Evolutionary conservation across 2,329 filamentous ascomycete species (phyloP), one percentile per base, ranked within the genome.

Genomic region (Aspergillus oerlinghausenensis): DNA sequence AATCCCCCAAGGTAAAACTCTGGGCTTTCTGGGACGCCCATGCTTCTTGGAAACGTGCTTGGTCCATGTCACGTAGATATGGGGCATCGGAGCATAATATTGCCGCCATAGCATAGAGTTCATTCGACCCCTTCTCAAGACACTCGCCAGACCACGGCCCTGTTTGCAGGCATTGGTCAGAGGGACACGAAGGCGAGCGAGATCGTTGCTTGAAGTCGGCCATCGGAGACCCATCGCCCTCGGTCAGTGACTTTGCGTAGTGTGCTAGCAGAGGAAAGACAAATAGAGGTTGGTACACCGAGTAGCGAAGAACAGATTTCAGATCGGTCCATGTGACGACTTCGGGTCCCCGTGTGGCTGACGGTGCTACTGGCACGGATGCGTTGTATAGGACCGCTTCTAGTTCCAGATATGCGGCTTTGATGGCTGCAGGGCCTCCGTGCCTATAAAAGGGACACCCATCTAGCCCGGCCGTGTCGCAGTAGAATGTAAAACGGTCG

Each of bases 251-350:
- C 14, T 55, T 61, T 9, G 70, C 64, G 14, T 63, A 55, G 4
- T 60, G 51, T 5, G 71, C 70, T 1, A 73, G 59, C 1, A 68
- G 29, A 1, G 64, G 62, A 38, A 73, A 73, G 6, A 57, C 62
- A 6, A 61, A 48, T 2, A 73, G 49, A 1, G 71, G 72, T 19
- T 72, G 67, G 32, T 75, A 75, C 14, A 74, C 50, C 3, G 70
- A 63, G 19, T 68, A 53, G 2, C 70, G 69, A 6, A 69, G 56
- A 19, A 73, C 55, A 3, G 43, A 57, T 48, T 70, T 73, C 32
- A 74, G 26, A 52, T 74, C 72, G 1, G 67, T 70, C 66, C 68
- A 73, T 0, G 71, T 74, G 1, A 72, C 63, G 5, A 74, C 63
- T 43, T 74, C 72, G 1, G 73, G 71, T 1, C 72, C 72, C 1